A percentile compares a stretch with the other conserved stretches of the same genome.
These are phyloP conservation scores for Colletotrichum tropicale DNA, from an alignment of 2,329 filamentous ascomycete species.

Conservation along the genomic window DNA sequence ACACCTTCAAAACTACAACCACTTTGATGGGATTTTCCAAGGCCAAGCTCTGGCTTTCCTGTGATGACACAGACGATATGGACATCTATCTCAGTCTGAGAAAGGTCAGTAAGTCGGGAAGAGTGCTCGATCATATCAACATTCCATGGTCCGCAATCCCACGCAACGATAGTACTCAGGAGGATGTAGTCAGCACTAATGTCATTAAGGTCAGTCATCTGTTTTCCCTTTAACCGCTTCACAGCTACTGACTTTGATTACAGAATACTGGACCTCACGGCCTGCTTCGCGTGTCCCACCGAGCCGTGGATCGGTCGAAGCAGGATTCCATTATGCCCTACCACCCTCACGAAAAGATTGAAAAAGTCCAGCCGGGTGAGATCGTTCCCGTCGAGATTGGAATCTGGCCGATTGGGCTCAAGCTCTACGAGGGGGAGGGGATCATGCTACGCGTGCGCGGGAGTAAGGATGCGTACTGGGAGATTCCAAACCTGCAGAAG, in stretches of 20 bases:
- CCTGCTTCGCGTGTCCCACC: conserved; percentile 24
- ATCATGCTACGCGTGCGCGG: background rate
- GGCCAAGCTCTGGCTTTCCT: conserved; percentile 48
- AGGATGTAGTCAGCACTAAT: conserved; percentile 13
- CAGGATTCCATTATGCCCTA: conserved; percentile 24
- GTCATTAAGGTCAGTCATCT: background rate
- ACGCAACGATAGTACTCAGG: conserved; percentile 19
- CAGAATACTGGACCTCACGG: conserved; percentile 23
- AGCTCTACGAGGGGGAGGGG: conserved; percentile 26
- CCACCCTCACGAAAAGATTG: conserved; percentile 19
- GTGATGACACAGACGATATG: conserved; percentile 42
- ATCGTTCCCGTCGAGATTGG: conserved; percentile 28
- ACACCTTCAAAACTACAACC: conserved; percentile 26
- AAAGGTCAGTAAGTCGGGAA: conserved; percentile 12
- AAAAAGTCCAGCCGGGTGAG: conserved; percentile 21
- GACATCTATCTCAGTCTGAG: conserved; percentile 38
- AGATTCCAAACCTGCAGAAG: background rate
- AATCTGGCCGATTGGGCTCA: conserved; percentile 30
- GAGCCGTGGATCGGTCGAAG: conserved; percentile 21
- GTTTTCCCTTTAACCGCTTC: background rate
- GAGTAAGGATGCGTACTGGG: background rate
- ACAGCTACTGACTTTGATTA: conserved; percentile 8
- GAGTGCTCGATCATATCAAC: conserved; percentile 24
- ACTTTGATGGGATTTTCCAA: conserved; percentile 48
- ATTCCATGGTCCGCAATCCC: conserved; percentile 24